Evolutionary conservation across 208 protist genomes (phyloP).

Genomic region (Leishmania amazonensis): DNA sequence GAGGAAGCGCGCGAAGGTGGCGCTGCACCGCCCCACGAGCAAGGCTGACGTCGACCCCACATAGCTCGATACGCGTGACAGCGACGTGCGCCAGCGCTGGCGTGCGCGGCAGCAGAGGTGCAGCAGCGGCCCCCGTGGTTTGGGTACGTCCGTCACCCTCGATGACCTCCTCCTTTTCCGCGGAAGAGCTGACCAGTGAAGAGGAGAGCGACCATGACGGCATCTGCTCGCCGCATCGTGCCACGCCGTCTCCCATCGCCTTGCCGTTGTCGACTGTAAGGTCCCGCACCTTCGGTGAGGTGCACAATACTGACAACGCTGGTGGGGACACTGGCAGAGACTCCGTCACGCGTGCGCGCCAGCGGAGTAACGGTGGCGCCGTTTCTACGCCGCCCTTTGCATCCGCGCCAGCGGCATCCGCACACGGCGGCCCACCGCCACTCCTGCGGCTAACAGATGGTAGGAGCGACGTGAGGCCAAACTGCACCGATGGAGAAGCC

Average conservation of each 20-base stretch:
- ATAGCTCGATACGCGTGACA: conserved; percentile 24
- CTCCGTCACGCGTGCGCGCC: conserved; percentile 20
- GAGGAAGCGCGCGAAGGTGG: conserved; percentile 12
- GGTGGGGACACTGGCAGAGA: conserved; percentile 5
- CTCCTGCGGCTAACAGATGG: neutral
- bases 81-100: conserved; percentile 16
- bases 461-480: conserved; percentile 6
- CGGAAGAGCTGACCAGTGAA: neutral
- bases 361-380: conserved; percentile 6
- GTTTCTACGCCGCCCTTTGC: neutral
- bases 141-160: neutral
- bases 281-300: neutral
- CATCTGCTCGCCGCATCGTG: neutral
- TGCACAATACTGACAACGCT: neutral
- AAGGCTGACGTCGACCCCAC: conserved; percentile 24
- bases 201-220: neutral
- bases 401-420: neutral
- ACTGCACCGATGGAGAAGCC: conserved; percentile 10
- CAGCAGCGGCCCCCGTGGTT: neutral
- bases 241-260: neutral
- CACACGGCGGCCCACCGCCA: neutral
- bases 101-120: conserved; percentile 2
- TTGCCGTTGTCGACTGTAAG: neutral
- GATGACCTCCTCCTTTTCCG: neutral
- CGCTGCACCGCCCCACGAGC: conserved; percentile 20